Evolutionary conservation across 73 alveolate genomes (phyloP).

Genomic region (Tetrahymena borealis): DNA sequence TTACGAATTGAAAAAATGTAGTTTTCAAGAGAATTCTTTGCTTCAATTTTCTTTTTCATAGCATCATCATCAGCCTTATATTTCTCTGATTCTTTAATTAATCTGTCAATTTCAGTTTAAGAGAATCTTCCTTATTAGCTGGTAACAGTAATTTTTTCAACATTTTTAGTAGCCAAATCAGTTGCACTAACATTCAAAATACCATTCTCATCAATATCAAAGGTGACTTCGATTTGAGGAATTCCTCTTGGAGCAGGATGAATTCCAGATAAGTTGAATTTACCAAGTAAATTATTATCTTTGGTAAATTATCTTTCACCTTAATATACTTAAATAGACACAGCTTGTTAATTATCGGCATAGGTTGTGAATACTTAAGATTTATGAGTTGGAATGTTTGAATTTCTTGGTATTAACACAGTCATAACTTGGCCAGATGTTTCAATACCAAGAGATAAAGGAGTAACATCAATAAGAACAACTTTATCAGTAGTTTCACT

Average conservation of each 20-base stretch:
- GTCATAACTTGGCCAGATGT: constrained; percentile 59
- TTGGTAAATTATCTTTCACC: constrained; percentile 88
- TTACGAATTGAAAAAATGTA: constrained; percentile 47
- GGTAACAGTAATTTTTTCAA: constrained; percentile 84
- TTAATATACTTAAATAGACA: constrained; percentile 79
- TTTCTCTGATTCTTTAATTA: constrained; percentile 75
- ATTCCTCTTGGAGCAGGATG: constrained; percentile 93
- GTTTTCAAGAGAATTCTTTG: constrained; percentile 61
- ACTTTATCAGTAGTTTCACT: constrained; percentile 27
- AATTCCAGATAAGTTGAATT: constrained; percentile 72
- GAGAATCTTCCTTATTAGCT: constrained; percentile 81
- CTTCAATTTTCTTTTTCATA: constrained; percentile 58
- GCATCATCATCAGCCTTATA: constrained; percentile 63
- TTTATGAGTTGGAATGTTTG: constrained; percentile 4
- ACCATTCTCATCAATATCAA: constrained; percentile 78
- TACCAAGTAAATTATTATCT: constrained; percentile 86
- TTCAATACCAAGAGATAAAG: constrained; percentile 54
- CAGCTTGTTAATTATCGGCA: constrained; percentile 92
- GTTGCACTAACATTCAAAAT: constrained; percentile 81
- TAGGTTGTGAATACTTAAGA: constrained; percentile 85
- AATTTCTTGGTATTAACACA: constrained; percentile 2
- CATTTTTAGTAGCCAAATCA: constrained; percentile 90
- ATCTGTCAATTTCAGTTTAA: constrained; percentile 70
- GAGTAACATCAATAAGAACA: constrained; percentile 59
- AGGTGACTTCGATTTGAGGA: constrained; percentile 76